phyloP scores from a whole-genome alignment of 2,329 filamentous ascomycete genomes.

The Myriangium duriaei region DNA sequence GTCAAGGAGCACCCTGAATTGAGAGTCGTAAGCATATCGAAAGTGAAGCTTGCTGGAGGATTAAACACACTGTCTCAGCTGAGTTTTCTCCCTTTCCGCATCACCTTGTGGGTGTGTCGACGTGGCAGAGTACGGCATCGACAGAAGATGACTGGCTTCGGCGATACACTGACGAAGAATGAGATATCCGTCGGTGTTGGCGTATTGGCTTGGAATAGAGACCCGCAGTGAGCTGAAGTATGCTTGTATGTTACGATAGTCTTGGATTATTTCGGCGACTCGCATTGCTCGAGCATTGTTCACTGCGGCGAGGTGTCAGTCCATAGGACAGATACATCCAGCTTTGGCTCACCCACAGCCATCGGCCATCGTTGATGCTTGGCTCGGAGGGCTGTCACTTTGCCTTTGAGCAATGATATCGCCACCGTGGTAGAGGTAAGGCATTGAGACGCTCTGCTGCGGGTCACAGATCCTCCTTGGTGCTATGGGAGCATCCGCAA shows the following conservation, averaged over 20 bases:
- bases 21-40: constrained; percentile 7
- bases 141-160: constrained; percentile 43
- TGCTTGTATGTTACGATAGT: constrained; percentile 49
- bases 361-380: constrained; percentile 37
- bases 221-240: constrained; percentile 43
- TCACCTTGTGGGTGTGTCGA: constrained; percentile 31
- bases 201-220: constrained; percentile 12
- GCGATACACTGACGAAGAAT: constrained; percentile 43
- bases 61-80: constrained; percentile 40
- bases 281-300: constrained; percentile 52
- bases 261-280: constrained; percentile 50
- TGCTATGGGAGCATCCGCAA: too few relatives aligned
- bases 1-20: constrained; percentile 45
- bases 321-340: constrained; percentile 9
- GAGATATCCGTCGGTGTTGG: constrained; percentile 44
- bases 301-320: constrained; percentile 29
- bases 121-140: constrained; percentile 38
- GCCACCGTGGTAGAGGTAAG: too few relatives aligned
- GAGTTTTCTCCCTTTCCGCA: constrained; percentile 42
- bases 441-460: too few relatives aligned
- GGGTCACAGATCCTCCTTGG: too few relatives aligned
- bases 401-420: not conserved
- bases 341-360: constrained; percentile 35
- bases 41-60: constrained; percentile 11
- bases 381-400: not conserved